Evolutionary conservation across 345 rosid species (phyloP), one percentile per base, ranked within the genome.

Genomic region (Hibiscus trionum): DNA sequence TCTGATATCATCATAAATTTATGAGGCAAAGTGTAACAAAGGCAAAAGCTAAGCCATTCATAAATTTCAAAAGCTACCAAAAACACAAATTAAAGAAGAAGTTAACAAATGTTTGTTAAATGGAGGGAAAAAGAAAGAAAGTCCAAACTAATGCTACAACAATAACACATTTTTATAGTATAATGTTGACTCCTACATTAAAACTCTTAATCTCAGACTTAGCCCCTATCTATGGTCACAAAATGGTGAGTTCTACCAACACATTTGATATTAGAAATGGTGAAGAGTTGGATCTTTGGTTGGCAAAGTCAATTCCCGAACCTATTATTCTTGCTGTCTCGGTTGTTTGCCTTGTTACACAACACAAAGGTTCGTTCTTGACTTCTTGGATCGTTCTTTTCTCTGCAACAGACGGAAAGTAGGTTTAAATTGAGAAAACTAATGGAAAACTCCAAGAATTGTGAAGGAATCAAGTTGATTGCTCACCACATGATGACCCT

Each of bases 261-360:
- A 37, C 42, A 37, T 37, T 19, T 1, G 10, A 11, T 57, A 11
- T 24, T 57, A 57, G 15, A 24, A 49, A 49, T 49, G 10, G n/a
- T 53, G 9, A 53, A 7, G 19, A 53, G 24, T 53, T n/a, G 3
- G 57, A 56, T 56, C 49, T 1, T 37, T 65, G 61, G 44, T 71
- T 76, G 61, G 61, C 72, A 59, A 87, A 91, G 90, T 88, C 93
- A 91, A 88, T 88, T 63, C 93, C 96, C 96, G 89, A 90, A 88
- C 93, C 93, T 79, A 78, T 72, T 66, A 79, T 71, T 78, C 75
- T 75, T 72, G 73, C 80, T 19, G 56, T 27, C 72, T 53, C 75
- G 76, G 69, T 76, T 60, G 35, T 71, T 24, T 75, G 82, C 69
- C 46, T 68, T 46, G 11, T 66, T 66, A 14, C 76, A 39, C 31